Percentiles rank a stretch among this genome's conserved stretches.
These are phyloP conservation scores for Leishmania arabica DNA, from an alignment of 208 protist species.

Conservation along the genomic window DNA sequence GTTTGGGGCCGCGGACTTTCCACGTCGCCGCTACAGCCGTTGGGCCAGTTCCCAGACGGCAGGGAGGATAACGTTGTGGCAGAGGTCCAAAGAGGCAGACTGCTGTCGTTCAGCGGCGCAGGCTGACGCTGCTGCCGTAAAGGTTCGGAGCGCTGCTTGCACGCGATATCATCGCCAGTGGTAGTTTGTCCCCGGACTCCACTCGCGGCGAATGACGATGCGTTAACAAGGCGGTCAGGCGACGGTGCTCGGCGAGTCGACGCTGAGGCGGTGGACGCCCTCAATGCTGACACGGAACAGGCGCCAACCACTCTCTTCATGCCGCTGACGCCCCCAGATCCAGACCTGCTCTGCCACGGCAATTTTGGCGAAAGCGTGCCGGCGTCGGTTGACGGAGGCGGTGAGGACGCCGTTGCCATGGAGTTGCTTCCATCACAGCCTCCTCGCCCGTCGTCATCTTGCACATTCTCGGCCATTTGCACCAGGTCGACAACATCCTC, in stretches of 20 bases:
- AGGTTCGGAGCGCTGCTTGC: not conserved
- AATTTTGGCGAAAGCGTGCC: conserved; percentile 9
- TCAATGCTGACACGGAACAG: not conserved
- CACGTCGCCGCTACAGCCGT: not conserved
- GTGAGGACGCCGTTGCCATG: conserved; percentile 7
- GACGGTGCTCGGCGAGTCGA: conserved; percentile 23
- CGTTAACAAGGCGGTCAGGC: conserved; percentile 16
- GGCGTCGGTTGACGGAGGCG: conserved; percentile 19
- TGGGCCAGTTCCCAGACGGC: not conserved
- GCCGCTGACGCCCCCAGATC: not conserved
- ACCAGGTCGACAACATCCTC: conserved; percentile 24
- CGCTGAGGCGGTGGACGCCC: conserved; percentile 16
- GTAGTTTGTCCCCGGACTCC: not conserved
- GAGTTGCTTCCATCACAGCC: not conserved
- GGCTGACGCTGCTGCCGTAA: not conserved
- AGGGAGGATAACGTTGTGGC: conserved; percentile 27
- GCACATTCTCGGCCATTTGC: not conserved
- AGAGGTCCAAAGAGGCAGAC: conserved; percentile 23
- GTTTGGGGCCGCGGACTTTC: conserved; percentile 21
- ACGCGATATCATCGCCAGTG: not conserved
- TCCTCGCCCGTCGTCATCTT: not conserved
- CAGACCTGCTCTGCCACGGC: not conserved
- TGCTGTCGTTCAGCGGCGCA: conserved; percentile 18
- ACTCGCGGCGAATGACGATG: not conserved
- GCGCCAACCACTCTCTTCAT: not conserved